Evolutionary conservation across 352 stramenopile species (phyloP).

Genomic region (Phytophthora pisi): DNA sequence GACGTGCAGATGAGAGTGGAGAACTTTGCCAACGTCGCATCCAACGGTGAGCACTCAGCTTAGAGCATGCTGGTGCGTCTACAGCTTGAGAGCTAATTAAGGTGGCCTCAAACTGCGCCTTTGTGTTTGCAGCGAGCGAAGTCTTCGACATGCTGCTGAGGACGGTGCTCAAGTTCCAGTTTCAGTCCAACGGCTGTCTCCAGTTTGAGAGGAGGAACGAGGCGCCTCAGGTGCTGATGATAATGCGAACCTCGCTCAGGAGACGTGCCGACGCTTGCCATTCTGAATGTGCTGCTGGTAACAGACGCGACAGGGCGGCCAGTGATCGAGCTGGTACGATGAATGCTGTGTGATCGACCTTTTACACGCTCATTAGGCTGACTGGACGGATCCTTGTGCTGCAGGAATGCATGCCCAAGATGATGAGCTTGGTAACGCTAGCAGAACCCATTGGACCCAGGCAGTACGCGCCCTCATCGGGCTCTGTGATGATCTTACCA

Average conservation of each 20-base stretch:
- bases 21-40: constrained; percentile 7
- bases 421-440: constrained; percentile 45
- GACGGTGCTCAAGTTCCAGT: constrained; percentile 31
- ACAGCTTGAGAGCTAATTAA: not conserved
- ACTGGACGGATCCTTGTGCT: not conserved
- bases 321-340: constrained; percentile 18
- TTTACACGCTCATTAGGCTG: not conserved
- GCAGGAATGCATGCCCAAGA: constrained; percentile 37
- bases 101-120: not conserved
- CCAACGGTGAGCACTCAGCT: constrained; percentile 1
- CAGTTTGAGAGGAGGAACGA: constrained; percentile 10
- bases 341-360: not conserved
- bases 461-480: constrained; percentile 1
- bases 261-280: constrained; percentile 23
- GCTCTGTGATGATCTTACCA: constrained; percentile 24
- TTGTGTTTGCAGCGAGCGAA: constrained; percentile 8
- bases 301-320: constrained; percentile 15
- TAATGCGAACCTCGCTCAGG: constrained; percentile 9
- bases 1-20: constrained; percentile 13
- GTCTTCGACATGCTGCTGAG: constrained; percentile 35
- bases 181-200: constrained; percentile 28
- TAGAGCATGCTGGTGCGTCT: not conserved
- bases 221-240: constrained; percentile 31
- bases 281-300: constrained; percentile 27
- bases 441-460: constrained; percentile 12